phyloP scores from a whole-genome alignment of 768 basidiomycete species.

The Kwoniella dejecticola region DNA sequence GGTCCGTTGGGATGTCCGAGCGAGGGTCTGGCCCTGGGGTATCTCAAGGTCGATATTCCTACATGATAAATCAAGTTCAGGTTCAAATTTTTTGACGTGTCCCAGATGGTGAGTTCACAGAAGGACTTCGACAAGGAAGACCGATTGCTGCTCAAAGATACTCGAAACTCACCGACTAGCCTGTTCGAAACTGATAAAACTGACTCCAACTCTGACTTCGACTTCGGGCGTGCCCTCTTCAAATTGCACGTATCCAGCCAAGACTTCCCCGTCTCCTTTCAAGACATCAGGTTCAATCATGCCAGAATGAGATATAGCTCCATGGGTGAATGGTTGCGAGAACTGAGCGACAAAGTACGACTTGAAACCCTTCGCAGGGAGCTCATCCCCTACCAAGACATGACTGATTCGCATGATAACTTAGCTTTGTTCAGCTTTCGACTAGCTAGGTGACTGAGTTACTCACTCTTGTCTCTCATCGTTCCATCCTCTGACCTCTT shows the following conservation, averaged over 20 bases:
- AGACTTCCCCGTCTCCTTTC: constrained; percentile 59
- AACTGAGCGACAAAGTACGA: constrained; percentile 60
- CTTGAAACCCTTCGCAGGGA: constrained; percentile 55
- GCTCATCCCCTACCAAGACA: constrained; percentile 36
- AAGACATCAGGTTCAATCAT: constrained; percentile 52
- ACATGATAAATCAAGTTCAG: no score
- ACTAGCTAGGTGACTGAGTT: constrained; percentile 56
- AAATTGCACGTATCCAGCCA: constrained; percentile 58
- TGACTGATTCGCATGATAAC: constrained; percentile 11
- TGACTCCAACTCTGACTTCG: constrained; percentile 68
- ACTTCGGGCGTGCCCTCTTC: constrained; percentile 54
- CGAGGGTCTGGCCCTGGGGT: constrained; percentile 60
- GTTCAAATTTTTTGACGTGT: constrained; percentile 5
- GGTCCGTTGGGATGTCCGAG: constrained; percentile 61
- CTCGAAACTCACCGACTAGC: constrained; percentile 56
- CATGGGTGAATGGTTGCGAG: constrained; percentile 57
- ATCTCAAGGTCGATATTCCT: constrained; percentile 62
- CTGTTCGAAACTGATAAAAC: constrained; percentile 73
- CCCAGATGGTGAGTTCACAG: neutral
- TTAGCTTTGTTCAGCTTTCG: neutral
- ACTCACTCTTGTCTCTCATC: constrained; percentile 72
- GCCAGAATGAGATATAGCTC: constrained; percentile 62
- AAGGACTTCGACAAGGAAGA: neutral
- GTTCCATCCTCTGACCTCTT: constrained; percentile 67
- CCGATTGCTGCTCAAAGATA: no score